Evolutionary conservation across 169 alveolate genomes (phyloP).

Genomic region (Plasmodium reichenowi): DNA sequence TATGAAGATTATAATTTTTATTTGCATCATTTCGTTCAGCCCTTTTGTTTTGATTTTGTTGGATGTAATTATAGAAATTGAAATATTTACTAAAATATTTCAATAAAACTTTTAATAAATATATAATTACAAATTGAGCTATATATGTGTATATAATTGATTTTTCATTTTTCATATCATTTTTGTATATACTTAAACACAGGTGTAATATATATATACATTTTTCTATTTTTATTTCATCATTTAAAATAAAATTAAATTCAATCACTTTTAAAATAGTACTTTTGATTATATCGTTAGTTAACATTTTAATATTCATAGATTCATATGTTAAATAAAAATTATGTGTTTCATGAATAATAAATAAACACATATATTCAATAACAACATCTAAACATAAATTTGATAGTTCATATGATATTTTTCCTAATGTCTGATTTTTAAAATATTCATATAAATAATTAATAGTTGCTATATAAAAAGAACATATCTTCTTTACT

Average conservation of each 20-base stretch:
- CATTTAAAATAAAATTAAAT: conserved; percentile 22
- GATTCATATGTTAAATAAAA: conserved; percentile 57
- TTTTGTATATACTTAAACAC: conserved; percentile 40
- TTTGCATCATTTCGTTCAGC: background rate
- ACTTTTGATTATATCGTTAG: conserved; percentile 35
- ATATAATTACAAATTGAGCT: conserved; percentile 36
- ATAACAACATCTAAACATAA: conserved; percentile 51
- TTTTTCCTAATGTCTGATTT: background rate
- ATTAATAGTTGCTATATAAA: conserved; percentile 18
- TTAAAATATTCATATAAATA: conserved; percentile 33
- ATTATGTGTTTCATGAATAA: conserved; percentile 27
- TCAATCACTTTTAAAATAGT: conserved; percentile 16
- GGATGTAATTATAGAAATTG: conserved; percentile 3
- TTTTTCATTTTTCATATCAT: conserved; percentile 27
- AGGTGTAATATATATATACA: conserved; percentile 53
- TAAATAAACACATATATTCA: conserved; percentile 66
- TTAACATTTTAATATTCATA: background rate
- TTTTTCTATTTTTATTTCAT: conserved; percentile 54
- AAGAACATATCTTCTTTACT: conserved; percentile 38
- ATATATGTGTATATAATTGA: conserved; percentile 11
- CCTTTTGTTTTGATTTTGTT: conserved; percentile 3
- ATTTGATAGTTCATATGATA: conserved; percentile 17
- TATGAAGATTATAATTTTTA: background rate
- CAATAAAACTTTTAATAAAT: conserved; percentile 30
- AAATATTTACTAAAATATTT: conserved; percentile 41